phyloP scores from a whole-genome alignment of 2,329 filamentous ascomycete genomes.

The Emydomyces testavorans region DNA sequence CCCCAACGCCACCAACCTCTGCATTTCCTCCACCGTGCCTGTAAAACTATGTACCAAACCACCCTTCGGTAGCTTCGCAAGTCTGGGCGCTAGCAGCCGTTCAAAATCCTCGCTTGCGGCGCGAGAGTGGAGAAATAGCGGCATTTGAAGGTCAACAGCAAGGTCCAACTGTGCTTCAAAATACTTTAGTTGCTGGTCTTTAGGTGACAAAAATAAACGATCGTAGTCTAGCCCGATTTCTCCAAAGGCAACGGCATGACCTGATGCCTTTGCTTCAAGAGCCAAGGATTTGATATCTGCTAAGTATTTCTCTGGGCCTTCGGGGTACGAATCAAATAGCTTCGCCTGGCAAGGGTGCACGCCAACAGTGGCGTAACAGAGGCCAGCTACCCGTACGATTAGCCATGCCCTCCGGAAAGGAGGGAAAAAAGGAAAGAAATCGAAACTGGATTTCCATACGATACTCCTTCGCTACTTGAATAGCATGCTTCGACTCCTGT shows the following conservation, averaged over 20 bases:
- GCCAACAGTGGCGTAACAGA: conserved; percentile 81
- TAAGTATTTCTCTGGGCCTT: conserved; percentile 35
- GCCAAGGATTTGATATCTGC: conserved; percentile 57
- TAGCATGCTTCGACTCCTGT: conserved; percentile 60
- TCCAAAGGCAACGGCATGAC: conserved; percentile 68
- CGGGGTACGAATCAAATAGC: conserved; percentile 54
- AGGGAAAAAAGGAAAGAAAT: background rate
- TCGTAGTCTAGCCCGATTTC: conserved; percentile 97
- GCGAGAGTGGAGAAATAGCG: conserved; percentile 83
- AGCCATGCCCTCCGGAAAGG: conserved; percentile 11
- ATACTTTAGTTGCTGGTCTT: conserved; percentile 67
- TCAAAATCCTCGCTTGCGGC: conserved; percentile 82
- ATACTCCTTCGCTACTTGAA: conserved; percentile 61
- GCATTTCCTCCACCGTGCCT: conserved; percentile 74
- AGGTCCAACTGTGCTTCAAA: conserved; percentile 75
- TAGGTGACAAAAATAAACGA: conserved; percentile 68
- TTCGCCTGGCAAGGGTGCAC: conserved; percentile 85
- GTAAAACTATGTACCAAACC: conserved; percentile 95
- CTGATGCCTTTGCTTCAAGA: conserved; percentile 43
- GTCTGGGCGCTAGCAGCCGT: conserved; percentile 49
- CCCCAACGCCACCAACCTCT: conserved; percentile 63
- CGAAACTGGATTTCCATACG: conserved; percentile 42
- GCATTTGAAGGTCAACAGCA: conserved; percentile 63
- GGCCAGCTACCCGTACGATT: conserved; percentile 46
- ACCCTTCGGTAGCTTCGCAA: conserved; percentile 57